Percentiles rank a stretch among this genome's conserved stretches.
phyloP scores from a whole-genome alignment of 805 yeast genomes.

The Clavispora asparagi region DNA sequence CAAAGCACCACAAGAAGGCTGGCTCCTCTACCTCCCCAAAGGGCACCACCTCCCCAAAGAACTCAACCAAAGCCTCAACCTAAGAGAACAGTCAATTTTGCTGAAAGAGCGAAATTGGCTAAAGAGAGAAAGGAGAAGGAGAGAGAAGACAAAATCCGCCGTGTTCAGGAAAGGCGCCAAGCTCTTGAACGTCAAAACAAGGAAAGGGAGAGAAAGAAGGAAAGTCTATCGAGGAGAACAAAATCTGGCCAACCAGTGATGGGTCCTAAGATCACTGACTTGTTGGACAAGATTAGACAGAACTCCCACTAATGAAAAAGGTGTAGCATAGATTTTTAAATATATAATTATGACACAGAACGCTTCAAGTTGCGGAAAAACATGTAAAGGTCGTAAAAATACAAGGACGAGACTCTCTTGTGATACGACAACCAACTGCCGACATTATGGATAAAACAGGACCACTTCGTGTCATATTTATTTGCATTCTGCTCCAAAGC shows the following conservation, averaged over 20 bases:
- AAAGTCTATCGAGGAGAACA: constrained; percentile 46
- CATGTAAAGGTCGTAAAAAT: constrained; percentile 29
- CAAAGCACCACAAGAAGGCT: constrained; percentile 18
- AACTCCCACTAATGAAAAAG: constrained; percentile 21
- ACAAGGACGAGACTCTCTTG: constrained; percentile 25
- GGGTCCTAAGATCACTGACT: constrained; percentile 80
- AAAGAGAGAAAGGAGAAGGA: constrained; percentile 43
- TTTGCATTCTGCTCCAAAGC: constrained; percentile 37
- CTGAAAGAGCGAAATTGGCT: constrained; percentile 41
- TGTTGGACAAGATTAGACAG: constrained; percentile 69
- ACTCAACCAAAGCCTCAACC: background rate
- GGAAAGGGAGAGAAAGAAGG: constrained; percentile 41
- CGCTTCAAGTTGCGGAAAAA: constrained; percentile 10
- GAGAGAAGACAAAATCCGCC: constrained; percentile 34
- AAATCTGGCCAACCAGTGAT: constrained; percentile 80
- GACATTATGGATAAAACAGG: constrained; percentile 12
- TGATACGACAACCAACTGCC: constrained; percentile 33
- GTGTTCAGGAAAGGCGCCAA: constrained; percentile 33
- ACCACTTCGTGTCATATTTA: constrained; percentile 15
- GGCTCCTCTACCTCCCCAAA: constrained; percentile 18
- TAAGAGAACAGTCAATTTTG: constrained; percentile 26
- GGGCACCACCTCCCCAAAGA: constrained; percentile 1
- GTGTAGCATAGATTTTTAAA: background rate
- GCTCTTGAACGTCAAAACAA: constrained; percentile 31
- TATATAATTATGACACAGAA: background rate